Evolutionary conservation across 2,329 filamentous ascomycete species (phyloP).

Genomic region (Basipetospora chlamydospora): DNA sequence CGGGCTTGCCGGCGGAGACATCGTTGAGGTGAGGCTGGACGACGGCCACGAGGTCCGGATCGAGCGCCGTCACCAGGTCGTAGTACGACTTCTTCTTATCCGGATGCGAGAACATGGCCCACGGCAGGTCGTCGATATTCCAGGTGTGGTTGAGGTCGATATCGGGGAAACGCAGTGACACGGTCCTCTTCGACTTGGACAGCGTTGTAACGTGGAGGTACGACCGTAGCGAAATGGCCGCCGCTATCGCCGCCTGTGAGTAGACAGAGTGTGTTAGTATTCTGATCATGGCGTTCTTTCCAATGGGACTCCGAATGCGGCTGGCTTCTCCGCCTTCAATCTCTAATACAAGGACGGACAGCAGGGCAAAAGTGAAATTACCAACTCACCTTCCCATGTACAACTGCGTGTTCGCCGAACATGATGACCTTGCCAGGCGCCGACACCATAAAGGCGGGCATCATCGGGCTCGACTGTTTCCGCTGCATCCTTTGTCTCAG

Average conservation of each 20-base stretch:
- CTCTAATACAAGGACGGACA: background rate
- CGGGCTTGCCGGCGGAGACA: constrained; percentile 52
- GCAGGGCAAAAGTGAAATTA: constrained; percentile 5
- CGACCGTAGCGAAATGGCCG: constrained; percentile 84
- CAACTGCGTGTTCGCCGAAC: constrained; percentile 95
- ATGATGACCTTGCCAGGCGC: constrained; percentile 97
- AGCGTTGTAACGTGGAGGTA: constrained; percentile 92
- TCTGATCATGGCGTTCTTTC: too few relatives aligned
- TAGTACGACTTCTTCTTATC: constrained; percentile 93
- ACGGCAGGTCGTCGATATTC: constrained; percentile 86
- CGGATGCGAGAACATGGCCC: constrained; percentile 64
- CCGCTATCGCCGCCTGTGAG: constrained; percentile 71
- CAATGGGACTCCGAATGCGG: too few relatives aligned
- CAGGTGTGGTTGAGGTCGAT: constrained; percentile 82
- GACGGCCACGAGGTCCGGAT: constrained; percentile 65
- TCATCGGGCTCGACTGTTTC: constrained; percentile 50
- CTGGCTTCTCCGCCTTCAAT: background rate
- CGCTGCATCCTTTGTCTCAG: constrained; percentile 29
- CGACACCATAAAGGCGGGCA: constrained; percentile 94
- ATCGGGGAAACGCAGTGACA: constrained; percentile 81
- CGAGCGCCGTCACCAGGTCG: constrained; percentile 70
- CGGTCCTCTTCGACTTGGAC: constrained; percentile 78
- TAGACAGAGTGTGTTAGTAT: constrained; percentile 2
- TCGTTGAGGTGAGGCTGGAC: constrained; percentile 63
- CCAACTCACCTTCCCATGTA: constrained; percentile 68